Conservation (phyloP, 2,329 filamentous ascomycete species). For the Huntiella abstrusa region DNA sequence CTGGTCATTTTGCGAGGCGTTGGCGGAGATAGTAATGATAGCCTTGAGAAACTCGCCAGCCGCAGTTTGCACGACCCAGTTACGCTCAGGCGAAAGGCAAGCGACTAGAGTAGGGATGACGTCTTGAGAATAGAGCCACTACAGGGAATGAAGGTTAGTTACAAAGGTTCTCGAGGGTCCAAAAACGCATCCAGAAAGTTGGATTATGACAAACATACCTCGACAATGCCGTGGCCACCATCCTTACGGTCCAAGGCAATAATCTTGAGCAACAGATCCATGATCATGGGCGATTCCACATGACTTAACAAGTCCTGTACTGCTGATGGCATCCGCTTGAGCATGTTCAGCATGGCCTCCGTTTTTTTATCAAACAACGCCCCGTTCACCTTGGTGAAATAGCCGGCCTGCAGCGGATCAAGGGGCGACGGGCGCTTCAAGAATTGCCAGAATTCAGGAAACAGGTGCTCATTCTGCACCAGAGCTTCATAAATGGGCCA, state of each 20-base stretch:
- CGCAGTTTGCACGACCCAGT: constrained; percentile 82
- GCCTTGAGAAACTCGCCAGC: constrained; percentile 96
- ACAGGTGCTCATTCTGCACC: constrained; percentile 60
- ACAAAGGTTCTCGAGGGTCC: neutral
- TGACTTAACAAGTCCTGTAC: constrained; percentile 76
- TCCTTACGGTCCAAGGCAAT: constrained; percentile 90
- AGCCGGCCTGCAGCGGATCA: constrained; percentile 84
- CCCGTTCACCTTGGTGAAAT: constrained; percentile 98
- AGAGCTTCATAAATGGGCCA: constrained; percentile 93
- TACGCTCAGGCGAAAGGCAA: constrained; percentile 69
- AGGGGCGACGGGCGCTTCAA: constrained; percentile 67
- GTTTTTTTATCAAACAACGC: constrained; percentile 96
- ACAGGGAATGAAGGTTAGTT: constrained; percentile 4
- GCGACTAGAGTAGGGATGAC: constrained; percentile 74
- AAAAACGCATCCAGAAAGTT: neutral
- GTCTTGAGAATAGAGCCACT: constrained; percentile 86
- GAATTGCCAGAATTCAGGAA: constrained; percentile 83
- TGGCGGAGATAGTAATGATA: constrained; percentile 96
- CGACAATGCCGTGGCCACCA: constrained; percentile 78
- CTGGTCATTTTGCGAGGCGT: constrained; percentile 93
- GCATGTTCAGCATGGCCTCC: constrained; percentile 81
- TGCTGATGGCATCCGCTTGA: constrained; percentile 67
- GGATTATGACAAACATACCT: constrained; percentile 40
- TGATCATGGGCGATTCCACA: constrained; percentile 93
- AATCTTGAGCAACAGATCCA: constrained; percentile 92